phyloP scores from a whole-genome alignment of 768 basidiomycete species.

The Panaeolus cyanescens region DNA sequence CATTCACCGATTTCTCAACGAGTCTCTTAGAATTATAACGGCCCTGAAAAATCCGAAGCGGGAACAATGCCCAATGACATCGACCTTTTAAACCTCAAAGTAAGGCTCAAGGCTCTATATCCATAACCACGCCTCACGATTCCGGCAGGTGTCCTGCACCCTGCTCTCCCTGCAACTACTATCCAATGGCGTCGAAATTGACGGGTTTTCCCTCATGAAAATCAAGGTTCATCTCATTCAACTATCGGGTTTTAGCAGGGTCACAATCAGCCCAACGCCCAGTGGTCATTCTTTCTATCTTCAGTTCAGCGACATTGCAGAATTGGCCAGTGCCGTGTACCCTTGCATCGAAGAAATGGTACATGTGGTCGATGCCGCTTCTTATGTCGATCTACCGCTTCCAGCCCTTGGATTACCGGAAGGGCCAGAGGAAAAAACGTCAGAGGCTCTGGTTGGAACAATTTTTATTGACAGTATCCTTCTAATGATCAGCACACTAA shows the following conservation, averaged over 20 bases:
- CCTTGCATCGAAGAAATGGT: constrained; percentile 63
- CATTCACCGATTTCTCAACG: not conserved
- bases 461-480: constrained; percentile 64
- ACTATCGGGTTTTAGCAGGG: constrained; percentile 55
- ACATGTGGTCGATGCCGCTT: constrained; percentile 59
- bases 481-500: constrained; percentile 47
- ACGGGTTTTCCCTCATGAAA: constrained; percentile 52
- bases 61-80: not conserved
- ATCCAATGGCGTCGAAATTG: constrained; percentile 59
- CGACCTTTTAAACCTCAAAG: not conserved
- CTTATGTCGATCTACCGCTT: constrained; percentile 47
- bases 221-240: constrained; percentile 58
- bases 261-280: constrained; percentile 44
- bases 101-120: not conserved
- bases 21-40: not conserved
- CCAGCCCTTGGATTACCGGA: constrained; percentile 39
- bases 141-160: constrained; percentile 52
- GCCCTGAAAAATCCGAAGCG: constrained; percentile 1
- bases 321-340: constrained; percentile 43
- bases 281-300: constrained; percentile 55
- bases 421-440: constrained; percentile 45
- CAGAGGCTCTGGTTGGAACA: constrained; percentile 57
- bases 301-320: constrained; percentile 48
- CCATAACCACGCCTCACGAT: constrained; percentile 4
- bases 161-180: constrained; percentile 68